Evolutionary conservation across 768 basidiomycete genomes (phyloP).

Genomic region (Termitomyces sp.): DNA sequence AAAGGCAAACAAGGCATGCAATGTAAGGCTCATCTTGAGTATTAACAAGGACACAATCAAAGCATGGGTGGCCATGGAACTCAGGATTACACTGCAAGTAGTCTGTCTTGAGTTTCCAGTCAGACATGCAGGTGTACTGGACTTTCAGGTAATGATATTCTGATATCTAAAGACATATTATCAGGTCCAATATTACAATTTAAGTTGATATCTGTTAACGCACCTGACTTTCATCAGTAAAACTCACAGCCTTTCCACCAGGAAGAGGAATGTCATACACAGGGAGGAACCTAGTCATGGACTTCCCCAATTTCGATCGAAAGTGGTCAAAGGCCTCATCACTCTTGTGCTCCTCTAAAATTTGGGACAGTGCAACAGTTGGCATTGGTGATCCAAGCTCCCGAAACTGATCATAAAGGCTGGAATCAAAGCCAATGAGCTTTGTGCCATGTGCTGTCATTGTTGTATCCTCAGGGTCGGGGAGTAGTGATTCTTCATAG

Average conservation of each 20-base stretch:
- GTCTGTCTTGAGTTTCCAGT: background rate
- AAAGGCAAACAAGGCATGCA: background rate
- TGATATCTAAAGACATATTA: background rate
- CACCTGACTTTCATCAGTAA: background rate
- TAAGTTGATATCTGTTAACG: background rate
- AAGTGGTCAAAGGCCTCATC: background rate
- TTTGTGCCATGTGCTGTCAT: no score
- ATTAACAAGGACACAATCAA: background rate
- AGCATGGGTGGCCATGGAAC: background rate
- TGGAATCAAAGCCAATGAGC: background rate
- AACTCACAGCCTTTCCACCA: background rate
- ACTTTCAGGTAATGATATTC: background rate
- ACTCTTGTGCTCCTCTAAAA: background rate
- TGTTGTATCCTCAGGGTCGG: no score
- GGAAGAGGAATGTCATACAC: background rate
- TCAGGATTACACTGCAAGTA: background rate
- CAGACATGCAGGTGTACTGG: background rate
- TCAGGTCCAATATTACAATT: background rate
- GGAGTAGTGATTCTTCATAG: background rate
- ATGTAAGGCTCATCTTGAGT: background rate
- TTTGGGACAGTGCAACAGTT: background rate
- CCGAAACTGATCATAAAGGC: background rate
- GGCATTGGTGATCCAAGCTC: background rate
- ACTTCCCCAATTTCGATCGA: background rate
- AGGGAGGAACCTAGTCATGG: background rate